Percentiles rank a stretch among this genome's conserved stretches.
phyloP scores from a whole-genome alignment of 2,329 filamentous ascomycete species.

The Graphiopsis chlorocephala region DNA sequence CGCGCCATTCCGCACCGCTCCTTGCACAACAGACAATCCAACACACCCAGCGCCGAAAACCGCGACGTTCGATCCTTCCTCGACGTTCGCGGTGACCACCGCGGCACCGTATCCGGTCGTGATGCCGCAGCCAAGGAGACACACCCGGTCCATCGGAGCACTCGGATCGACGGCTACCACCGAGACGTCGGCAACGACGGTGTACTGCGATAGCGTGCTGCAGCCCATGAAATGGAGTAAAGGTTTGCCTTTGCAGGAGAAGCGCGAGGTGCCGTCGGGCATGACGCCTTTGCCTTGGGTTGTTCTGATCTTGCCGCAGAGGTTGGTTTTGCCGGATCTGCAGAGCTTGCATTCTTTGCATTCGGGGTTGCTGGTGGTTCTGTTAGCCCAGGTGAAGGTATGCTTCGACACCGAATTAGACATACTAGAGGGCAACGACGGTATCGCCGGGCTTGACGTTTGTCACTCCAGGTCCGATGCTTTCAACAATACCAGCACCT shows the following conservation, averaged over 20 bases:
- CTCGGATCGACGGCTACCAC: conserved; percentile 85
- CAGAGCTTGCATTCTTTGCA: conserved; percentile 98
- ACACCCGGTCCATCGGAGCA: conserved; percentile 89
- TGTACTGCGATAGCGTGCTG: conserved; percentile 95
- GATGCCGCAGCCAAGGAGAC: conserved; percentile 90
- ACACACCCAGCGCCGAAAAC: conserved; percentile 93
- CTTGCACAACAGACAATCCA: conserved; percentile 87
- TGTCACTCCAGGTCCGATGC: conserved; percentile 82
- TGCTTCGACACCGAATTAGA: conserved; percentile 13
- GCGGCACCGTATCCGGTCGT: conserved; percentile 94
- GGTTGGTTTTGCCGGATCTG: conserved; percentile 95
- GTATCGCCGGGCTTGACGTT: conserved; percentile 88
- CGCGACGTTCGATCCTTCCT: conserved; percentile 81
- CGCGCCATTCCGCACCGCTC: conserved; percentile 77
- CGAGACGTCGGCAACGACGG: conserved; percentile 92
- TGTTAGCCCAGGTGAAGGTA: background rate
- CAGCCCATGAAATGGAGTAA: conserved; percentile 97
- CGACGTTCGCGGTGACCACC: conserved; percentile 82
- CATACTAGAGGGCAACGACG: conserved; percentile 78
- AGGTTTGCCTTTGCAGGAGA: conserved; percentile 86
- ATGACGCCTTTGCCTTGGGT: conserved; percentile 91
- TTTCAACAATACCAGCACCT: conserved; percentile 53
- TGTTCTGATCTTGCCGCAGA: conserved; percentile 93
- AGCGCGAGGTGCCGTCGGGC: conserved; percentile 89
- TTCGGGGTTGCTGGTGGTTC: conserved; percentile 71